Percentiles rank a stretch among this genome's conserved stretches.
phyloP scores from a whole-genome alignment of 2,329 filamentous ascomycete genomes.

The Penicillium corylophilum region DNA sequence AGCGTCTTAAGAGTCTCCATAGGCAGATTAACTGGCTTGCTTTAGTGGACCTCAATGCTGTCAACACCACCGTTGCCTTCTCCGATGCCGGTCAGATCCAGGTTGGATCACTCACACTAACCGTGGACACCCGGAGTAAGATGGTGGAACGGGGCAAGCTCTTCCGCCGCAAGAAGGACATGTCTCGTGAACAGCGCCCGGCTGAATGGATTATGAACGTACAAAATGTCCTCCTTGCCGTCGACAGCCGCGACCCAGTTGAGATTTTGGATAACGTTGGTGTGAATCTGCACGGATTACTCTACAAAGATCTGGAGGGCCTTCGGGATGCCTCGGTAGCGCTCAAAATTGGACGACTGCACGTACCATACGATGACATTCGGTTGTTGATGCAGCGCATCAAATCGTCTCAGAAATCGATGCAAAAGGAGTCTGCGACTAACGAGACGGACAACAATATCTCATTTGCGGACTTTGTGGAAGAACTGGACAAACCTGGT shows the following conservation, averaged over 20 bases:
- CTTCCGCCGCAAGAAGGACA: conserved; percentile 74
- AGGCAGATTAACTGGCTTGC: conserved; percentile 83
- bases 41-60: conserved; percentile 83
- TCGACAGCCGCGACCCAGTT: conserved; percentile 77
- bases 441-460: conserved; percentile 57
- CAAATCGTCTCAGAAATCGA: conserved; percentile 35
- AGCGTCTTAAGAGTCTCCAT: conserved; percentile 82
- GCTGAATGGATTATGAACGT: conserved; percentile 92
- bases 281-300: conserved; percentile 85
- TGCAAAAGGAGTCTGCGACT: conserved; percentile 30
- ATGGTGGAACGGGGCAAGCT: conserved; percentile 87
- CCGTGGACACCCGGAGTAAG: conserved; percentile 87
- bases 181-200: conserved; percentile 64
- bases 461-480: conserved; percentile 69
- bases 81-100: conserved; percentile 81
- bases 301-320: conserved; percentile 82
- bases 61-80: conserved; percentile 73
- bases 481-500: conserved; percentile 70
- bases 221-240: conserved; percentile 83
- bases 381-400: conserved; percentile 44
- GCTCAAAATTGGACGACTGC: conserved; percentile 85
- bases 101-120: conserved; percentile 77
- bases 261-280: conserved; percentile 86
- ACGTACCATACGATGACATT: conserved; percentile 87
- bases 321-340: conserved; percentile 86